Evolutionary conservation across 768 basidiomycete genomes (phyloP), one percentile per base, ranked within the genome.

Genomic region (Boletus rex-veris): DNA sequence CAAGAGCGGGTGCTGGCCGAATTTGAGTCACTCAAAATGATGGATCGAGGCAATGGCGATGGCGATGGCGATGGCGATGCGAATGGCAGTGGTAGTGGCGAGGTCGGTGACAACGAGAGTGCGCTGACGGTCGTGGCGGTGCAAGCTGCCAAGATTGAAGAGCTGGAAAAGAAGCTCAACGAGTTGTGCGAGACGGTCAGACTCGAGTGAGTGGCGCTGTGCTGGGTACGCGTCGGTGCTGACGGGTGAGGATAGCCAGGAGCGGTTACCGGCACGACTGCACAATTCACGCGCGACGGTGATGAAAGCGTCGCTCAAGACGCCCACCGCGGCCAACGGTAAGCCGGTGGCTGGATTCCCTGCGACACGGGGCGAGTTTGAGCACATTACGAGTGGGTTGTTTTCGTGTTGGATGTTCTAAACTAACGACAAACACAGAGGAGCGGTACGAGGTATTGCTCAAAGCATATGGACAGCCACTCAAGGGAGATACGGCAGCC

Each of bases 401-500:
- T 24, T 33, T 33, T 3, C 3, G 19, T 19, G 19, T 3, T 19
- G 0, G 4, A 24, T 24, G 21, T 4, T 24, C 21, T 24, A 4
- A 4, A 24, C 21, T 24, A 24, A 24, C 33, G 1, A 12, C 1
- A 12, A 2, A 3, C 10, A 14, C 58, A 75, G 75, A 74, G 70
- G 75, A 77, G 40, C 72, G 75, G 1, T 77, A 77, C 58, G 75
- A 76, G 36, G 57, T 35, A 8, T 21, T 77, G 18, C 53, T 77
- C 12, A 72, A 73, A 41, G 62, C 62, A 3, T 76, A 75, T 52
- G 66, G 61, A 38, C 57, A 61, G 4, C 67, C 75, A 0, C 21
- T 71, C 35, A 70, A 69, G 36, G 76, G 76, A 30, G 76, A 77
- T 47, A 77, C 74, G 5, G 62, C 58, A 0, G 73, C 73, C 7